phyloP scores from a whole-genome alignment of 2,329 filamentous ascomycete species.

The Beauveria caledonica region DNA sequence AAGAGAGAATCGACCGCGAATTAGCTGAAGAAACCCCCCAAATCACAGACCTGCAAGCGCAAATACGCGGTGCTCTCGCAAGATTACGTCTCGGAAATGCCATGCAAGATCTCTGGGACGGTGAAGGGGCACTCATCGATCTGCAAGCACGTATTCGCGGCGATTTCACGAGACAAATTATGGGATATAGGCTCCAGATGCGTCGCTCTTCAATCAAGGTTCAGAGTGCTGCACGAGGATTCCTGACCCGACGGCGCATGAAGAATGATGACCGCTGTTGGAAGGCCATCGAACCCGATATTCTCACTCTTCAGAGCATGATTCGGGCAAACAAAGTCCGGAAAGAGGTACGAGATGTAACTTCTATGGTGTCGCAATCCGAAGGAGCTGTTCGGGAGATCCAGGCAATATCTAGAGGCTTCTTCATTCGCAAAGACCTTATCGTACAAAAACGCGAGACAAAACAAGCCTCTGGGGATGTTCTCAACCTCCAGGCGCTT shows the following conservation, averaged over 20 bases:
- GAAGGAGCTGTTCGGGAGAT: slow-evolving; percentile 57
- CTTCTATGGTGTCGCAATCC: slow-evolving; percentile 52
- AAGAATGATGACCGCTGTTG: slow-evolving; percentile 57
- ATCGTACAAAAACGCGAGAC: slow-evolving; percentile 49
- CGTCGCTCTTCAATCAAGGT: slow-evolving; percentile 67
- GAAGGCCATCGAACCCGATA: slow-evolving; percentile 60
- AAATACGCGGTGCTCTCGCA: slow-evolving; percentile 72
- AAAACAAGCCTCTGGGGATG: slow-evolving; percentile 39
- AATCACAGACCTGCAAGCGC: slow-evolving; percentile 76
- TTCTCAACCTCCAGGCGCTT: slow-evolving; percentile 55
- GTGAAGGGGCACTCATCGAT: slow-evolving; percentile 68
- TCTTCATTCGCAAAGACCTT: slow-evolving; percentile 52
- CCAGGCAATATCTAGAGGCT: slow-evolving; percentile 59
- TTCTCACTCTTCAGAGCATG: slow-evolving; percentile 76
- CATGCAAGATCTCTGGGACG: slow-evolving; percentile 88
- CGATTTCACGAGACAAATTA: slow-evolving; percentile 77
- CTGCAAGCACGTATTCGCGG: slow-evolving; percentile 83
- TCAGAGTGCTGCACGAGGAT: slow-evolving; percentile 71
- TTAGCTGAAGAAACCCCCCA: slow-evolving; percentile 64
- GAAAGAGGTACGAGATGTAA: slow-evolving; percentile 46
- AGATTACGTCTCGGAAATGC: slow-evolving; percentile 68
- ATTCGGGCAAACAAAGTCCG: slow-evolving; percentile 61
- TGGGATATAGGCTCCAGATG: slow-evolving; percentile 77
- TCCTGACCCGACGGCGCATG: slow-evolving; percentile 59
- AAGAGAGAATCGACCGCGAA: slow-evolving; percentile 78